Conservation (phyloP, 345 rosid genomes). For the Firmiana major region DNA sequence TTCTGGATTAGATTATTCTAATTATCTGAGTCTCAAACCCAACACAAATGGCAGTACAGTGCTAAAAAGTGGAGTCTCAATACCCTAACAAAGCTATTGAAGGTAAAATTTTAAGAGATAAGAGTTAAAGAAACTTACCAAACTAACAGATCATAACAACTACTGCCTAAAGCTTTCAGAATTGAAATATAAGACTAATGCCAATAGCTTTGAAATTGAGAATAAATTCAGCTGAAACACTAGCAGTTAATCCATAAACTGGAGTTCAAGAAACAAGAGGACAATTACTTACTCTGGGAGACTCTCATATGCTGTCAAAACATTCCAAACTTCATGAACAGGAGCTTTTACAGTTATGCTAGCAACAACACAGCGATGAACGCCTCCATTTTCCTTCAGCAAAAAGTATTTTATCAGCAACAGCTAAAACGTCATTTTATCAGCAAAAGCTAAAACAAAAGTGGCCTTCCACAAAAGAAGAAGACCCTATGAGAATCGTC, state of each 20-base stretch:
- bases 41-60: neutral
- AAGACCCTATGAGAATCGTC: constrained; percentile 21
- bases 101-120: neutral
- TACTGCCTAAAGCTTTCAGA: neutral
- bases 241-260: neutral
- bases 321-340: constrained; percentile 90
- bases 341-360: constrained; percentile 98
- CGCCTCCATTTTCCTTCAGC: constrained; percentile 94
- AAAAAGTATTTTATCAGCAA: constrained; percentile 40
- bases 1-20: neutral
- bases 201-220: neutral
- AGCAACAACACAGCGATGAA: constrained; percentile 88
- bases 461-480: constrained; percentile 14
- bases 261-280: neutral
- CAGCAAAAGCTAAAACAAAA: constrained; percentile 29
- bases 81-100: neutral
- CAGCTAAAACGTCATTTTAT: constrained; percentile 26
- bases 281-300: constrained; percentile 78
- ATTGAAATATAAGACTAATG: neutral
- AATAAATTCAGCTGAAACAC: neutral
- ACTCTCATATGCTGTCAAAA: constrained; percentile 85
- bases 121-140: neutral
- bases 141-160: neutral
- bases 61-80: neutral
- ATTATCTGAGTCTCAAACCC: neutral